Evolutionary conservation across 2,329 filamentous ascomycete species (phyloP), one percentile per base, ranked within the genome.

Genomic region (Curvularia spicifera): DNA sequence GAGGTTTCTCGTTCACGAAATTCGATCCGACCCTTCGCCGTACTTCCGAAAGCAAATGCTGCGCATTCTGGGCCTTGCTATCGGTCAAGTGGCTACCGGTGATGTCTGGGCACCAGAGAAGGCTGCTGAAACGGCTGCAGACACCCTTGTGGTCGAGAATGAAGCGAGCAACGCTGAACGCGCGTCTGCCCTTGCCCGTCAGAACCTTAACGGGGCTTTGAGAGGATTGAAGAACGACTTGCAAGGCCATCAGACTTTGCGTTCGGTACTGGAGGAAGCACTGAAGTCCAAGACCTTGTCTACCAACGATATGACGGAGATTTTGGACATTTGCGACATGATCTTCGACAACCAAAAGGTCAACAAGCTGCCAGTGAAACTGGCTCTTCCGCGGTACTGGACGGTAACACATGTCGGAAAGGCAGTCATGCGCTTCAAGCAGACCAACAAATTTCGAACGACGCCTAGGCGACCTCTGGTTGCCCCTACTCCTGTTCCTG

Each of bases 51-150:
- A 81, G 42, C 77, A 81, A 31, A 74, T 88, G 20, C 76, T 85
- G 44, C 74, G 75, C 9, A 72, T 83, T 18, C 83, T 89, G 56
- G 84, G 83, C 18, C 80, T 80, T 63, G 83, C 82, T 12, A 75
- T 89, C 15, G 87, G 84, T 3, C 79, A 82, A 51, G 80, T 88
- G 54, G 86, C 87, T 4, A 83, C 88, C 49, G 85, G 84, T n/a
- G 80, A 83, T 43, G 72, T 64, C 60, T 77, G 66, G 67, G 69
- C 29, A 37, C 66, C 60, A 57, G 71, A 61, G 57, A 73, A 70
- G 22, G 70, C 74, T 55, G 54, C 48, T 9, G 67, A 71, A n/a
- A 69, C 70, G 18, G 63, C 75, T 6, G 71, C 78, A 42, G 72
- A 77, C 26, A 76, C 75, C 13, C 73, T 89, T n/a, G 81, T 87